Conservation (phyloP, 495 filamentous ascomycete species). For the Neurospora sp. region DNA sequence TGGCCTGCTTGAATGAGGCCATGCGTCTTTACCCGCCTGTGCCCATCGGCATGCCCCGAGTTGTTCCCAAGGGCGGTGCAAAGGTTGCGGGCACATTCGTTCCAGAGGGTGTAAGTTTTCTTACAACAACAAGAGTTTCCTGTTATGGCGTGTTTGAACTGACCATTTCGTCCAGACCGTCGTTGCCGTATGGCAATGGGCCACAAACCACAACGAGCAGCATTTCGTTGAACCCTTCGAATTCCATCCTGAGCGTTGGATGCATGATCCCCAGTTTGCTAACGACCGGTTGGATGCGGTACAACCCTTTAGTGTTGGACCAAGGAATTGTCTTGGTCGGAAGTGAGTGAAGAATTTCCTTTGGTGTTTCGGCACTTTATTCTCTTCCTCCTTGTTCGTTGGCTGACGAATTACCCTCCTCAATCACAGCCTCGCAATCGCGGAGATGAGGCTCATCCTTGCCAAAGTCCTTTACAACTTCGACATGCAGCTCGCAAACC, state of each 20-base stretch:
- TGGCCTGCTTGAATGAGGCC: constrained; percentile 43
- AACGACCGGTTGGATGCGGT: constrained; percentile 36
- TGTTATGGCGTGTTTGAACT: not conserved
- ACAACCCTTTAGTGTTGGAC: constrained; percentile 44
- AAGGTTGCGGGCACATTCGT: constrained; percentile 35
- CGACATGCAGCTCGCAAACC: constrained; percentile 32
- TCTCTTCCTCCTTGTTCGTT: not conserved
- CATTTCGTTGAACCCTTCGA: constrained; percentile 36
- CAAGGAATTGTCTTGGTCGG: constrained; percentile 46
- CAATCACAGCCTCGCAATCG: constrained; percentile 3
- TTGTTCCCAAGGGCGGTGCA: constrained; percentile 33
- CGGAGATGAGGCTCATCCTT: constrained; percentile 40
- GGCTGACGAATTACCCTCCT: not conserved
- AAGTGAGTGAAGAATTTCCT: constrained; percentile 31
- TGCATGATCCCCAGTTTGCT: constrained; percentile 28
- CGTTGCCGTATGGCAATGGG: constrained; percentile 39
- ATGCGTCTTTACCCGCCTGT: constrained; percentile 47
- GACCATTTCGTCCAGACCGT: constrained; percentile 26
- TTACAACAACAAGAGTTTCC: constrained; percentile 2
- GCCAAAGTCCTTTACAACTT: constrained; percentile 38
- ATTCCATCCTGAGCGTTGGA: constrained; percentile 44
- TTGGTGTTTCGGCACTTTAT: not conserved
- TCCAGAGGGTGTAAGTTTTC: constrained; percentile 23
- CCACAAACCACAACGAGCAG: constrained; percentile 27
- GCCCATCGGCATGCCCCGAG: constrained; percentile 34